These are phyloP conservation scores for Dioszegia aurantiaca DNA, from an alignment of 768 basidiomycete genomes.

Conservation along the genomic window DNA sequence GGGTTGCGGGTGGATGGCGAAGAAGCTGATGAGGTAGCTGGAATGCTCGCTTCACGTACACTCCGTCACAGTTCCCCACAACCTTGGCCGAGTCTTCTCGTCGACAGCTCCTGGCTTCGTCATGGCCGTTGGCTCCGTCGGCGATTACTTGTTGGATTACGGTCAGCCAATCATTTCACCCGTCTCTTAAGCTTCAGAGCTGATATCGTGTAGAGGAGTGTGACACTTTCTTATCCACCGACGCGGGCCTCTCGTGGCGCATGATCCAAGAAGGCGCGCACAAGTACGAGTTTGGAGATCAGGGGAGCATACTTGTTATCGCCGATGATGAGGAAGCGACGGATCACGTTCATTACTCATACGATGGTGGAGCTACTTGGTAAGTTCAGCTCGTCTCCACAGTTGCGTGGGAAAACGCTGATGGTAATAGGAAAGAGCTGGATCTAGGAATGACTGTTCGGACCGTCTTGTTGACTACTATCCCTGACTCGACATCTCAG, in stretches of 20 bases:
- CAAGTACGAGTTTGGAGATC: constrained; percentile 95
- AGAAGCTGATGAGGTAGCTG: constrained; percentile 49
- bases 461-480: constrained; percentile 74
- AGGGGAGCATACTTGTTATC: constrained; percentile 71
- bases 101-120: constrained; percentile 90
- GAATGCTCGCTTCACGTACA: constrained; percentile 82
- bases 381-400: constrained; percentile 52
- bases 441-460: constrained; percentile 69
- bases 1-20: too few species aligned
- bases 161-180: constrained; percentile 42
- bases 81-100: constrained; percentile 89
- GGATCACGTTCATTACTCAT: constrained; percentile 69
- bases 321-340: constrained; percentile 81
- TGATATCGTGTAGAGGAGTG: constrained; percentile 59
- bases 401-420: neutral
- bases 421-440: constrained; percentile 62
- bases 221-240: constrained; percentile 88
- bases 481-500: constrained; percentile 93
- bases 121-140: constrained; percentile 94
- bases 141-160: constrained; percentile 65
- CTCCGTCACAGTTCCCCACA: constrained; percentile 88
- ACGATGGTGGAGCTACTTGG: constrained; percentile 81
- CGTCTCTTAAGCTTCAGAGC: neutral
- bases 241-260: constrained; percentile 81
- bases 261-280: constrained; percentile 74